Evolutionary conservation across 495 filamentous ascomycete species (phyloP).

Genomic region (Talaromyces wortmannii): DNA sequence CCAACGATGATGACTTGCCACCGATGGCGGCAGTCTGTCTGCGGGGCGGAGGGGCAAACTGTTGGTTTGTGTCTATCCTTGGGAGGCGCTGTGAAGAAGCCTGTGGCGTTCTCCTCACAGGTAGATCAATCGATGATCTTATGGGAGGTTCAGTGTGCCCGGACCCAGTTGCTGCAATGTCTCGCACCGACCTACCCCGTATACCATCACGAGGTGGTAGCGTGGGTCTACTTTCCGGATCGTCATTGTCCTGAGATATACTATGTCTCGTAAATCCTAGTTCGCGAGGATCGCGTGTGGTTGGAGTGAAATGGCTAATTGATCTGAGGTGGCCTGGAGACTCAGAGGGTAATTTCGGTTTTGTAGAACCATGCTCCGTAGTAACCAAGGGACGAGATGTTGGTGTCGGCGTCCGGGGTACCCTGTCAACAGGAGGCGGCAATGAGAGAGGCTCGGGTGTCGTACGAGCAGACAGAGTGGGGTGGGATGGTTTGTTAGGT

Average conservation of each 20-base stretch:
- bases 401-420: background rate
- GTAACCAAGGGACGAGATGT: conserved; percentile 11
- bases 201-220: conserved; percentile 3
- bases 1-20: background rate
- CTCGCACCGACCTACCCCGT: background rate
- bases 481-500: background rate
- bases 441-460: conserved; percentile 17
- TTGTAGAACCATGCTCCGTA: conserved; percentile 20
- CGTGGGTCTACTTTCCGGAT: background rate
- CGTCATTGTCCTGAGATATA: background rate
- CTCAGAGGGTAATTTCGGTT: background rate
- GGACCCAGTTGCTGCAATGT: background rate
- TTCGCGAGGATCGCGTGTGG: background rate
- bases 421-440: conserved; percentile 15
- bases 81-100: background rate
- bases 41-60: conserved; percentile 6
- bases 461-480: conserved; percentile 1
- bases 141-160: background rate
- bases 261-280: background rate
- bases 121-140: background rate
- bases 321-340: background rate
- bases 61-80: conserved; percentile 2
- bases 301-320: background rate
- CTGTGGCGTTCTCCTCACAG: background rate
- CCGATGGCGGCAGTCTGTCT: conserved; percentile 3